Conservation (phyloP, 208 protist genomes). For the Crithidia mellificae region DNA sequence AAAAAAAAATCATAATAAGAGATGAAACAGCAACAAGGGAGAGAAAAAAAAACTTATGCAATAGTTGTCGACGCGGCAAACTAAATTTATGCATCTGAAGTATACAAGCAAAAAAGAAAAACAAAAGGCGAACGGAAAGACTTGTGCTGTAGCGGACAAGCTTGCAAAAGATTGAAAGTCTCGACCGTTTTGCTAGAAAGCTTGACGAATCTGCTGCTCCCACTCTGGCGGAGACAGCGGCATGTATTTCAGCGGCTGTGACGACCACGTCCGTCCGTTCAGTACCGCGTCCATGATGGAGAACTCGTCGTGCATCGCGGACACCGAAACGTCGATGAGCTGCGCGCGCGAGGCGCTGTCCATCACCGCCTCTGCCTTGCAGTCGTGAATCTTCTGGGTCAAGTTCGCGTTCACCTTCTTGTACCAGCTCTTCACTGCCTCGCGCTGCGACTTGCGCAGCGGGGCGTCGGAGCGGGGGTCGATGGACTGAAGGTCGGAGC, state of each 20-base stretch:
- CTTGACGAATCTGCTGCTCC: constrained; percentile 51
- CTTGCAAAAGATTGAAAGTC: too few species aligned
- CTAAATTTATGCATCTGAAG: too few species aligned
- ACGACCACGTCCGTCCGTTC: constrained; percentile 66
- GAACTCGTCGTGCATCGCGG: constrained; percentile 53
- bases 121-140: too few species aligned
- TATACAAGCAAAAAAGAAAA: too few species aligned
- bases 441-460: constrained; percentile 69
- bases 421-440: constrained; percentile 79
- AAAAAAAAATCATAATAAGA: too few species aligned
- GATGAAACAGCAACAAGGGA: too few species aligned
- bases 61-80: too few species aligned
- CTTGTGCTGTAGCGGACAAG: too few species aligned
- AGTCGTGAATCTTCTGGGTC: constrained; percentile 48
- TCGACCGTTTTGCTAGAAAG: constrained; percentile 40
- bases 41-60: too few species aligned
- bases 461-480: constrained; percentile 23
- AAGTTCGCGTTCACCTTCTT: constrained; percentile 40
- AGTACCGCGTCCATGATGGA: constrained; percentile 44
- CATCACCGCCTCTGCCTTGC: constrained; percentile 60
- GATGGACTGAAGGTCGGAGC: constrained; percentile 46
- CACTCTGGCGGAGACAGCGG: constrained; percentile 42
- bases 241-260: constrained; percentile 72
- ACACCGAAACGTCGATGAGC: constrained; percentile 65
- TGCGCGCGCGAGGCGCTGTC: constrained; percentile 45